Conservation (phyloP, 1,284 basidiomycete genomes). For the Melanopsichium pennsylvanicum region DNA sequence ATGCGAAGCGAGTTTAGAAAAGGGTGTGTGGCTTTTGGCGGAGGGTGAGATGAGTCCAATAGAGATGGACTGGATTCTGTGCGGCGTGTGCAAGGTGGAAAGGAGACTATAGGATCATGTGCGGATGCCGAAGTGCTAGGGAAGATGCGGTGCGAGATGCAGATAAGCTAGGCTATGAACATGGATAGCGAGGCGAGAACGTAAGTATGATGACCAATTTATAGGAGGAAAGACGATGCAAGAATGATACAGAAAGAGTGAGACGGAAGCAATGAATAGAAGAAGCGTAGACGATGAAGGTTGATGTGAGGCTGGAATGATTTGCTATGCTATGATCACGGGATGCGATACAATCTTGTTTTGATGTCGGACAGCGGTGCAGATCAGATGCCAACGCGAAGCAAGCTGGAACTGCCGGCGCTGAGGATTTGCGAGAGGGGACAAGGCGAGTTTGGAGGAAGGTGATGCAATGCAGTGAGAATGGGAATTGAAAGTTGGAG, state of each 20-base stretch:
- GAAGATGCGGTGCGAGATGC: slow-evolving; percentile 17
- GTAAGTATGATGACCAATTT: background rate
- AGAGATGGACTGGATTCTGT: no score
- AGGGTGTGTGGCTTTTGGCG: background rate
- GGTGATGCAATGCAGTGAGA: background rate
- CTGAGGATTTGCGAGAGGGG: background rate
- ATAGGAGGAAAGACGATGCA: slow-evolving; percentile 5
- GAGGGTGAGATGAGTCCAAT: no score
- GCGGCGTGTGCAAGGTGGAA: background rate
- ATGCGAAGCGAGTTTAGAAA: background rate
- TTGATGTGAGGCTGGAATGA: background rate
- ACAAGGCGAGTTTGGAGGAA: background rate
- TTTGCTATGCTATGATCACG: slow-evolving; percentile 15
- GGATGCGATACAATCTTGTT: slow-evolving; percentile 8
- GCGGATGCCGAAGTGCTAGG: background rate
- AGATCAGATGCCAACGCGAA: slow-evolving; percentile 3
- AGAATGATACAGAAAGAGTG: background rate
- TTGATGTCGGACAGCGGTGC: background rate
- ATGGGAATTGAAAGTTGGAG: background rate
- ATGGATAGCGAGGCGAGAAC: background rate
- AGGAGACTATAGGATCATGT: background rate
- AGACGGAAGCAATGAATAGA: background rate
- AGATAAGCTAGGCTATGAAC: slow-evolving; percentile 8
- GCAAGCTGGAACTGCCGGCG: background rate
- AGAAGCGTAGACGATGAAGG: background rate